Base-by-base conservation (phyloP, 768 basidiomycete species). In the Mycena epipterygia region DNA sequence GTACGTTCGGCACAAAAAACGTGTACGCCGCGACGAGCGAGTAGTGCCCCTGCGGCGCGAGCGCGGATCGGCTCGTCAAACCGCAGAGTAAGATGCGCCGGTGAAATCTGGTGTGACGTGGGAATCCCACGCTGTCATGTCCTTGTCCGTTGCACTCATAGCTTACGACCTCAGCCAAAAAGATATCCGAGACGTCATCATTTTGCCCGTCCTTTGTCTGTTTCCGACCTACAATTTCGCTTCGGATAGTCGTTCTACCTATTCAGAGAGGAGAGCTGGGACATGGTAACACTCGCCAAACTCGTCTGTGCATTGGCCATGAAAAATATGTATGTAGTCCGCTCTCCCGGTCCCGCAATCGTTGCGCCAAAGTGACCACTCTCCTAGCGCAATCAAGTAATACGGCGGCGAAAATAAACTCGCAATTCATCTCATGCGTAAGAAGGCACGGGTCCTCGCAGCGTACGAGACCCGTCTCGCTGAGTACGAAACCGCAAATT, bases 51-150 rank as follows among this genome's bases (percentile, higher is more conserved):
- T n/a, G n/a, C n/a, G n/a, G n/a, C n/a, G n/a, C n/a, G n/a, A n/a
- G n/a, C n/a, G n/a, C n/a, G n/a, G n/a, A n/a, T n/a, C n/a, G n/a
- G n/a, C n/a, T n/a, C n/a, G n/a, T n/a, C n/a, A n/a, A n/a, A n/a
- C n/a, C n/a, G n/a, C n/a, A n/a, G n/a, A n/a, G n/a, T n/a, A n/a
- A n/a, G n/a, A n/a, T n/a, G n/a, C n/a, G n/a, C n/a, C n/a, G n/a
- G n/a, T n/a, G n/a, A n/a, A n/a, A n/a, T n/a, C n/a, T n/a, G n/a
- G n/a, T n/a, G n/a, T n/a, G n/a, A n/a, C n/a, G n/a, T n/a, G n/a
- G n/a, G n/a, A n/a, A n/a, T n/a, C 29, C 21, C 55, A 65, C 35
- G 53, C 64, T 17, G 32, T 64, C 8, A 56, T 64, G n/a, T 33
- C 53, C 1, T 6, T 64, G 12, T 56, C 64, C 21, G 23, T 44